A percentile compares a stretch with the other conserved stretches of the same genome.
Evolutionary conservation across 768 basidiomycete species (phyloP).

Genomic region (Psilocybe cubensis): DNA sequence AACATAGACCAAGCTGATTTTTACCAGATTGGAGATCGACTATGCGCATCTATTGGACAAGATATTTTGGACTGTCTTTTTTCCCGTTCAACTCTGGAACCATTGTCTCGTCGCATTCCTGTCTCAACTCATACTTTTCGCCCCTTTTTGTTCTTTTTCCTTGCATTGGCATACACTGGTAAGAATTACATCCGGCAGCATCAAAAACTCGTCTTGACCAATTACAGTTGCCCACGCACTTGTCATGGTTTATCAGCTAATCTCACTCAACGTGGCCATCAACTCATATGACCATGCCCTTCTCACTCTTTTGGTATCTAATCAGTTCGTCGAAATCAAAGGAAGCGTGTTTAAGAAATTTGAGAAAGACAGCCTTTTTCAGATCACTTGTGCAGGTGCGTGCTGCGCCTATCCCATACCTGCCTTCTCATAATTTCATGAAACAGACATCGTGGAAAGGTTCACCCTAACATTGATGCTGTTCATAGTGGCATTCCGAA

Average conservation of each 20-base stretch:
- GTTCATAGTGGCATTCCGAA: conserved; percentile 87
- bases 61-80: conserved; percentile 97
- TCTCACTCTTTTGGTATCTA: conserved; percentile 91
- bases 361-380: conserved; percentile 98
- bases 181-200: conserved; percentile 24
- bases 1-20: conserved; percentile 6
- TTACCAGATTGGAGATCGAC: conserved; percentile 85
- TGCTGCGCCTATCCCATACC: background rate
- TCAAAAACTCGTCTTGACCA: background rate
- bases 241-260: conserved; percentile 96
- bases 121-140: conserved; percentile 70
- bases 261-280: conserved; percentile 94
- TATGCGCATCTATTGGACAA: conserved; percentile 96
- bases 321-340: conserved; percentile 99
- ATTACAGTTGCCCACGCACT: conserved; percentile 80
- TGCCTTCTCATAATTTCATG: background rate
- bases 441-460: conserved; percentile 94
- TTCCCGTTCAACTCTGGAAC: conserved; percentile 86
- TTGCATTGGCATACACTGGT: conserved; percentile 88
- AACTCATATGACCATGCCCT: conserved; percentile 98
- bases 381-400: conserved; percentile 95
- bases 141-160: conserved; percentile 81
- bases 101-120: conserved; percentile 62
- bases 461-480: conserved; percentile 94
- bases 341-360: conserved; percentile 99